Evolutionary conservation across 1,284 basidiomycete genomes (phyloP).

Genomic region (Tylopilus orsonianus): DNA sequence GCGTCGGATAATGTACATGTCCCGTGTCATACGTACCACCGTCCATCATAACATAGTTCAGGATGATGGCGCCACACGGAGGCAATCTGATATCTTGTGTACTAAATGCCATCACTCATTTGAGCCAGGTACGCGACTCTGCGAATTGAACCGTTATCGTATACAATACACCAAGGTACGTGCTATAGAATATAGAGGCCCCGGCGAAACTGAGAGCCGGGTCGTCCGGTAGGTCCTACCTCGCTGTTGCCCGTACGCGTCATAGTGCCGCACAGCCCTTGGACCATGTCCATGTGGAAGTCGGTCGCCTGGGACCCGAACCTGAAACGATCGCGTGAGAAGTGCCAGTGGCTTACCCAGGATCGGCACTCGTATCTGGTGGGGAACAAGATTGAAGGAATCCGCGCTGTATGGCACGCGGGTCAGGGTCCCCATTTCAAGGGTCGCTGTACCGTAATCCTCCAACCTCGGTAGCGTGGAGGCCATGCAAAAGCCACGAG

Average conservation of each 20-base stretch:
- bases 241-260: too few species aligned
- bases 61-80: conserved; percentile 16
- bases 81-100: conserved; percentile 21
- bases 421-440: conserved; percentile 6
- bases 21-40: conserved; percentile 1
- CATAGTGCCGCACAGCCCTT: neutral
- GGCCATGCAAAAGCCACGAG: conserved; percentile 25
- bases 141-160: neutral
- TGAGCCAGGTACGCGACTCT: neutral
- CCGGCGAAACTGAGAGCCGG: too few species aligned
- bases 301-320: neutral
- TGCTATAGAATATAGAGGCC: too few species aligned
- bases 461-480: conserved; percentile 19
- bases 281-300: conserved; percentile 2
- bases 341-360: neutral
- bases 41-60: neutral
- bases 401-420: neutral
- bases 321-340: conserved; percentile 6
- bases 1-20: neutral
- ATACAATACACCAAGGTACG: too few species aligned
- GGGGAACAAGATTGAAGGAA: neutral
- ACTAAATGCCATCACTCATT: neutral
- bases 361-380: conserved; percentile 1
- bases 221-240: too few species aligned
- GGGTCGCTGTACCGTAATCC: conserved; percentile 8